phyloP scores from a whole-genome alignment of 1,284 basidiomycete genomes.

The Tilletia walkeri region DNA sequence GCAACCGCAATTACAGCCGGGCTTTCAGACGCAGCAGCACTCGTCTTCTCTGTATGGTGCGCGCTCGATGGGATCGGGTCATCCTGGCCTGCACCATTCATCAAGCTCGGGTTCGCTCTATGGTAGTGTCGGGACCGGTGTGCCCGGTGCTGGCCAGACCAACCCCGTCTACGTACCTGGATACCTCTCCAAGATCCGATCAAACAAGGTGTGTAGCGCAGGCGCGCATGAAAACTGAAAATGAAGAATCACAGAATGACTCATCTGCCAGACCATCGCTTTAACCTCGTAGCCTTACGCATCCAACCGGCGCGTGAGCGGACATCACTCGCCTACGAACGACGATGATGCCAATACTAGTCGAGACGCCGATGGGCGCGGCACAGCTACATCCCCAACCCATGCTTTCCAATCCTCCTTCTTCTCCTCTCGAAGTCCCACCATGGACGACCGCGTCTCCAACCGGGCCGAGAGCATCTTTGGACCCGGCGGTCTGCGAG shows the following conservation, averaged over 20 bases:
- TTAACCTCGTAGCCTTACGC: background rate
- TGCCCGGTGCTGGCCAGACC: background rate
- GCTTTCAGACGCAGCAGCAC: background rate
- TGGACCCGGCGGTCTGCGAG: conserved; percentile 14
- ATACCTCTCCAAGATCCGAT: conserved; percentile 16
- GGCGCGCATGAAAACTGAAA: background rate
- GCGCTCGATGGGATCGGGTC: background rate
- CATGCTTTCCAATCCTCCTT: conserved; percentile 15
- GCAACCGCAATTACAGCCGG: background rate
- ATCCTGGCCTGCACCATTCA: conserved; percentile 5
- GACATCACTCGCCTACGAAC: conserved; percentile 10
- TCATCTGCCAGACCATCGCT: background rate
- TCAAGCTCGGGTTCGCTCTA: conserved; percentile 13
- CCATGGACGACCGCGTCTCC: background rate
- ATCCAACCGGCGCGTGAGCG: conserved; percentile 12
- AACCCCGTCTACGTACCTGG: conserved; percentile 11
- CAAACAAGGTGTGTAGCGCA: conserved; percentile 7
- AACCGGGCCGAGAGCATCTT: conserved; percentile 14
- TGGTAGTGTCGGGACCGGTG: background rate
- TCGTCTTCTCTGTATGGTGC: background rate
- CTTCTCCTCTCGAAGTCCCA: background rate
- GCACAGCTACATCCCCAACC: conserved; percentile 1
- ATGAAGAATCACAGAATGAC: background rate
- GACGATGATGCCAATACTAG: conserved; percentile 10
- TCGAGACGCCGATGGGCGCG: conserved; percentile 10